Conservation (phyloP, 768 basidiomycete genomes). For the Trametes punicea region DNA sequence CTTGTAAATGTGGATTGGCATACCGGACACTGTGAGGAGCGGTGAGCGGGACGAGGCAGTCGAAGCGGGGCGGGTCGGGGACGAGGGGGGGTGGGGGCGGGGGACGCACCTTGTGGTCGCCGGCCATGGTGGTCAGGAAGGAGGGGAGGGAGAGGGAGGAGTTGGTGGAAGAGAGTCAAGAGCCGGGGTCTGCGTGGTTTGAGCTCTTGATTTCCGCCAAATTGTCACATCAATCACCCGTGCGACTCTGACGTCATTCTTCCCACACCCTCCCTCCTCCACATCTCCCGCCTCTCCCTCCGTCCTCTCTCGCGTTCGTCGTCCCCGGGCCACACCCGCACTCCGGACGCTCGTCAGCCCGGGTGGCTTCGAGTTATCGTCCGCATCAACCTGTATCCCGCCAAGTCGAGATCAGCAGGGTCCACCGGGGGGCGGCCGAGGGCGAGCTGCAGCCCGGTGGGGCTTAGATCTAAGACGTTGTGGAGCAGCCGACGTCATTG, state of each 20-base stretch:
- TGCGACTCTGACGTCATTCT: slow-evolving; percentile 18
- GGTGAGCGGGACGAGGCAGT: slow-evolving; percentile 17
- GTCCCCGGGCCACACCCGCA: background rate
- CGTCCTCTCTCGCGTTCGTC: background rate
- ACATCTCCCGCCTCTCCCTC: background rate
- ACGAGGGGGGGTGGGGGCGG: slow-evolving; percentile 8
- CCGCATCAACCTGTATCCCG: background rate
- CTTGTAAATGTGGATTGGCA: slow-evolving; percentile 86
- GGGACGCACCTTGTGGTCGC: slow-evolving; percentile 31
- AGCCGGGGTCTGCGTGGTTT: slow-evolving; percentile 7
- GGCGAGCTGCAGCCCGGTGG: slow-evolving; percentile 3
- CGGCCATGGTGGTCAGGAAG: slow-evolving; percentile 25
- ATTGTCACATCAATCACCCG: slow-evolving; percentile 21
- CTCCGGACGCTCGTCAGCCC: too few species aligned
- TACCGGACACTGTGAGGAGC: slow-evolving; percentile 58
- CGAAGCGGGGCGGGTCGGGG: background rate
- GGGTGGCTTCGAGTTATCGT: background rate
- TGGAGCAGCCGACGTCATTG: slow-evolving; percentile 18
- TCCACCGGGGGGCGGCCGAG: background rate
- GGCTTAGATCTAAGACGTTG: slow-evolving; percentile 17
- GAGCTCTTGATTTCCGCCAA: slow-evolving; percentile 8
- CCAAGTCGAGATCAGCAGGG: background rate
- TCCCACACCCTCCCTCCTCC: slow-evolving; percentile 2
- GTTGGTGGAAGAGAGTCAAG: slow-evolving; percentile 21
- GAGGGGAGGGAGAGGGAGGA: slow-evolving; percentile 9